Conservation (phyloP, 805 yeast species). For the Blastobotrys attinorum region DNA sequence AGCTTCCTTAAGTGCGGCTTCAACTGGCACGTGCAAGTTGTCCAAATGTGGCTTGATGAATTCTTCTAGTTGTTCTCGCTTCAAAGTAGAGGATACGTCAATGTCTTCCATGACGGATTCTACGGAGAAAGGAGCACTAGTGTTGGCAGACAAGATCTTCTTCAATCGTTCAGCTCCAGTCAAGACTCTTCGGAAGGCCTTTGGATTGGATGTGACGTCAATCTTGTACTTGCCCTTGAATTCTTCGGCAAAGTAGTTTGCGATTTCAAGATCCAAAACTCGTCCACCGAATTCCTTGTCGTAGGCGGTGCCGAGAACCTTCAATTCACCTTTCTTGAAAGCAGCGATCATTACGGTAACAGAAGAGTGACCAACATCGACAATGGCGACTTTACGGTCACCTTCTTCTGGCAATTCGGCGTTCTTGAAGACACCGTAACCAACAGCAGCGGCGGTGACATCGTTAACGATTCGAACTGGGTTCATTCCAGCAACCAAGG, state of each 20-base stretch:
- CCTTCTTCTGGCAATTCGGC: slow-evolving; percentile 92
- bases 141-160: slow-evolving; percentile 94
- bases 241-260: slow-evolving; percentile 90
- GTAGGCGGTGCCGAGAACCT: slow-evolving; percentile 82
- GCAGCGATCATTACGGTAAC: slow-evolving; percentile 85
- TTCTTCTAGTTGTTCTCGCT: slow-evolving; percentile 90
- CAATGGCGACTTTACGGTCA: slow-evolving; percentile 82
- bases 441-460: slow-evolving; percentile 97
- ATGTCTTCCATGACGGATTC: slow-evolving; percentile 97
- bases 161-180: slow-evolving; percentile 88
- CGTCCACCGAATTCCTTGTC: slow-evolving; percentile 99
- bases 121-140: slow-evolving; percentile 86
- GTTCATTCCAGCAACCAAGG: slow-evolving; percentile 91
- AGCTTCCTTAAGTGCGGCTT: slow-evolving; percentile 74
- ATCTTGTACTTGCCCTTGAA: slow-evolving; percentile 89
- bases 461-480: slow-evolving; percentile 98
- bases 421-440: slow-evolving; percentile 94
- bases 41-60: slow-evolving; percentile 73
- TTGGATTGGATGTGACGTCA: slow-evolving; percentile 82
- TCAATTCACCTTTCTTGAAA: slow-evolving; percentile 93
- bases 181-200: slow-evolving; percentile 90
- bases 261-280: slow-evolving; percentile 87
- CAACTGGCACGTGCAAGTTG: slow-evolving; percentile 70
- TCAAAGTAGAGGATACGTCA: slow-evolving; percentile 82
- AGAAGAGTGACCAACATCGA: slow-evolving; percentile 96